Evolutionary conservation across 2,329 filamentous ascomycete species (phyloP), one percentile per base, ranked within the genome.

Genomic region (Apiospora malaysiana): DNA sequence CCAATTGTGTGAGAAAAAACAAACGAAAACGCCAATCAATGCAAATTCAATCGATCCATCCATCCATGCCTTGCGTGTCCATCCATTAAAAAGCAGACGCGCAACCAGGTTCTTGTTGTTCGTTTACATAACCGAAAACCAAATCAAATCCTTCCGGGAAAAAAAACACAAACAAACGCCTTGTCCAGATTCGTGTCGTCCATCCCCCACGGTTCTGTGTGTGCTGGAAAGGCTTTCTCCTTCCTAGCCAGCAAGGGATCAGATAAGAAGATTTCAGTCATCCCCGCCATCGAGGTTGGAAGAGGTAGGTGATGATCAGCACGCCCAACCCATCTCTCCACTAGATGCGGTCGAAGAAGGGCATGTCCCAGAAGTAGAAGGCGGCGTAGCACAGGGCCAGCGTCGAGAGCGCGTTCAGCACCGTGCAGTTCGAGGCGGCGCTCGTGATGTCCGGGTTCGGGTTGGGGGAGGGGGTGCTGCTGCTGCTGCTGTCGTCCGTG

Each of bases 11-110:
- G 32, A 32, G n/a, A n/a, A n/a, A n/a, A n/a, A n/a, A n/a, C n/a
- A 32, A 32, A 32, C 32, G 32, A 32, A 32, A 63, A 63, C 56
- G 56, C 56, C 56, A 63, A 18, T 40, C n/a, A 63, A 63, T 63
- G 56, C 56, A 63, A 40, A 10, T 25, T 25, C 32, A 32, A 32
- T 32, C 32, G 6, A 4, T 32, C 32, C 43, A 21, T 46, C 23
- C 10, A 25, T 37, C 51, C 51, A 32, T 43, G 40, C 40, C 5
- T 42, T 2, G 12, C 14, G 16, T 37, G 16, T 59, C 51, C 16
- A n/a, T 63, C 51, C 25, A 7, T 23, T 12, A 40, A 18, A 18
- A 32, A 40, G 18, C 27, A 23, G 49, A n/a, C 12, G 5, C 12
- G 40, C 18, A 59, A 59, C 51, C 51, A 21, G n/a, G 16, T 59